A percentile compares a stretch with the other conserved stretches of the same genome.
These are phyloP conservation scores for Leccinum angustisporum DNA, from an alignment of 1,284 basidiomycete species.

Conservation along the genomic window DNA sequence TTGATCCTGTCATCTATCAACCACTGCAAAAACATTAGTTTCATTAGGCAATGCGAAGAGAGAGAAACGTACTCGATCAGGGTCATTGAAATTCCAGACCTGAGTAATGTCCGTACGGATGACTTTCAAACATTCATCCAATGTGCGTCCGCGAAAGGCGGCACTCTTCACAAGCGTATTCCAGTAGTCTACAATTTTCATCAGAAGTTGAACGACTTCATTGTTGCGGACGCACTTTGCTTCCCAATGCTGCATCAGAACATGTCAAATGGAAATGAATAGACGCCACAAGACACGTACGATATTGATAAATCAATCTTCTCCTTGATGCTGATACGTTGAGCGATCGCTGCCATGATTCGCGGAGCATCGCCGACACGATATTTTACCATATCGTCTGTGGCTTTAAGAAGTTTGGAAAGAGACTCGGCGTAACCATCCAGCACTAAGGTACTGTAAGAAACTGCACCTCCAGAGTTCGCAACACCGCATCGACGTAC, in stretches of 20 bases:
- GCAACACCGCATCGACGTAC: background rate
- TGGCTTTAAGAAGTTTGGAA: conserved; percentile 8
- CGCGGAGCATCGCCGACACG: conserved; percentile 6
- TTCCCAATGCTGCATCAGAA: conserved; percentile 23
- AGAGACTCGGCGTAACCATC: conserved; percentile 5
- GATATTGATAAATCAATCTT: conserved; percentile 19
- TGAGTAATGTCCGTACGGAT: conserved; percentile 29
- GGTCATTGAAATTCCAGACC: conserved; percentile 34
- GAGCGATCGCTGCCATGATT: conserved; percentile 15
- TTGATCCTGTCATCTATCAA: conserved; percentile 16
- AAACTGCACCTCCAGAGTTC: background rate
- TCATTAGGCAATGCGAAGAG: background rate
- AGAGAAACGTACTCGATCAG: conserved; percentile 14
- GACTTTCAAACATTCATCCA: conserved; percentile 22
- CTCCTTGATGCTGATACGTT: conserved; percentile 21
- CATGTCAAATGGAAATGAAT: background rate
- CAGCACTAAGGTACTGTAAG: conserved; percentile 3
- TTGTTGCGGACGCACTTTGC: conserved; percentile 15
- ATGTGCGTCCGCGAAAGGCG: conserved; percentile 19
- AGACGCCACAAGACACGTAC: conserved; percentile 6
- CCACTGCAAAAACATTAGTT: background rate
- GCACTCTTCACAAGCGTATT: conserved; percentile 24
- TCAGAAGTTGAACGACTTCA: background rate
- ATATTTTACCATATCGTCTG: conserved; percentile 4
- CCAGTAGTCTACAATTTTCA: conserved; percentile 30